Evolutionary conservation across 2,329 filamentous ascomycete species (phyloP), one percentile per base, ranked within the genome.

Genomic region (Coniochaeta sp.): DNA sequence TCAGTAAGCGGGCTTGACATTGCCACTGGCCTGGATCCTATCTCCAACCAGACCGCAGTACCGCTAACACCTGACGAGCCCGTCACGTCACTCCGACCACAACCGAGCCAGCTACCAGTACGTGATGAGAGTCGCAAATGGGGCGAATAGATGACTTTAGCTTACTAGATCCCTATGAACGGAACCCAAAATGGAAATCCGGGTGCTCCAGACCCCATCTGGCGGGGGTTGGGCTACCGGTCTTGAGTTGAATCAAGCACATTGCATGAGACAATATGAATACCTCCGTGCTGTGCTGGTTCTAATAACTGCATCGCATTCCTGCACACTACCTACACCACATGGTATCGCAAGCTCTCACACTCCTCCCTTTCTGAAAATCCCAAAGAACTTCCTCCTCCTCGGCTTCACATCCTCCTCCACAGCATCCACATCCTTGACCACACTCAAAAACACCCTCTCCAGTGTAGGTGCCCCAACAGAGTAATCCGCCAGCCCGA

Each of bases 361-460:
- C 5, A 5, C 28, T 31, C 28, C 28, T 31, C 28, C 28, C 28
- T 22, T 50, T 24, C 57, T 14, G 31, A 40, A 50, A 40, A 31
- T 14, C 14, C 59, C 59, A 44, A 62, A 62, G 28, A 56, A 44
- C 33, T 40, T 61, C 44, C 60, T 59, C 60, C 58, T 62, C 22
- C 26, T 19, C 26, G 52, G 43, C 59, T 24, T 52, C 40, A 64
- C 64, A 28, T 67, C 68, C 70, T 85, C 85, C 67, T 87, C 84
- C 58, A 81, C 74, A 3, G 84, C 78, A 67, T 83, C 78, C 67
- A 87, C 84, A 69, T 85, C 83, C 58, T 81, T 81, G 1, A 90
- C 85, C 63, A 90, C 87, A 22, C 78, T 81, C 67, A 90, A 74
- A 71, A 90, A 90, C 0, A 90, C 87, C 62, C 87, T 83, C 71